Percentiles rank a stretch among this genome's conserved stretches.
Conservation (phyloP, 179 eudicot genomes). For the Spergularia azorica region DNA sequence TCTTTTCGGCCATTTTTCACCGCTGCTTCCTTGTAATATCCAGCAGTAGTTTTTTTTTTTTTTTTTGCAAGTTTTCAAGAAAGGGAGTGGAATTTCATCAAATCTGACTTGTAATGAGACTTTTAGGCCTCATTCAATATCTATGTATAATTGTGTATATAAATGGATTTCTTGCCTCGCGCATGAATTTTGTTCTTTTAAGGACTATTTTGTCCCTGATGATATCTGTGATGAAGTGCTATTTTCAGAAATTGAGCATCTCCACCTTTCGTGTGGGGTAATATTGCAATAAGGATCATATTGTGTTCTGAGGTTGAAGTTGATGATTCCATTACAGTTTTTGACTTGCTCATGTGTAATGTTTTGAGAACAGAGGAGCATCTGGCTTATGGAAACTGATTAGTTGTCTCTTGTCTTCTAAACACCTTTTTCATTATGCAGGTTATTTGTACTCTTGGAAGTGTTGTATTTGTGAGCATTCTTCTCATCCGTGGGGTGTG, state of each 20-base stretch:
- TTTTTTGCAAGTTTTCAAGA: no score
- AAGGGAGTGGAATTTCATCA: no score
- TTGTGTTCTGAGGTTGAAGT: not conserved
- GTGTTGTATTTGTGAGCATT: slow-evolving; percentile 79
- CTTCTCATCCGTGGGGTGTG: slow-evolving; percentile 86
- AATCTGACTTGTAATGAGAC: no score
- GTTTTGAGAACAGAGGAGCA: not conserved
- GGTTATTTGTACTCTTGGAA: slow-evolving; percentile 95
- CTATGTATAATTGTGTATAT: not conserved
- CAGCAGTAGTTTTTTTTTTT: no score
- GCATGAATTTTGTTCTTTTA: not conserved
- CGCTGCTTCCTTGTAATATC: no score
- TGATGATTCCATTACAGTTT: not conserved
- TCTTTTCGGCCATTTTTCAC: no score
- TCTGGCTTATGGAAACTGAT: not conserved
- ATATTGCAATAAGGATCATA: not conserved
- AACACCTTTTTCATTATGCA: slow-evolving; percentile 15
- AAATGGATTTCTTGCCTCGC: not conserved
- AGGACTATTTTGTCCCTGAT: not conserved
- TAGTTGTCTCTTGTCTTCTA: not conserved
- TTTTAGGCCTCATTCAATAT: no score
- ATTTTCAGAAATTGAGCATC: slow-evolving; percentile 2
- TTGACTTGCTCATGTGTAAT: not conserved
- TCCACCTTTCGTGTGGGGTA: not conserved
- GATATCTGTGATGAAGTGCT: not conserved